A percentile compares a stretch with the other conserved stretches of the same genome.
These are phyloP conservation scores for Quercus rubra DNA, from an alignment of 306 rosid genomes.

Conservation along the genomic window DNA sequence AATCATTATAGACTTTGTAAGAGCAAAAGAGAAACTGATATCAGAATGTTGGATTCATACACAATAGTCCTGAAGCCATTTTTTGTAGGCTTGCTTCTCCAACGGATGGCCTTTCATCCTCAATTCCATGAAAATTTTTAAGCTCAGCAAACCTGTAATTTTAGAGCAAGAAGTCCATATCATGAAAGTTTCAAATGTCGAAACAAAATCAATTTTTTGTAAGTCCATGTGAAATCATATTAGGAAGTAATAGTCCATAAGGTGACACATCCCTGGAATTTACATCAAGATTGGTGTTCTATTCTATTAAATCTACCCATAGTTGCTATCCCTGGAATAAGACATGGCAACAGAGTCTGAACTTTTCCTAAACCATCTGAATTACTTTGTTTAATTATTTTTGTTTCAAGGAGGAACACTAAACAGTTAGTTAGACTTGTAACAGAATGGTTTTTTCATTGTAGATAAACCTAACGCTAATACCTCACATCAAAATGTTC, in stretches of 20 bases:
- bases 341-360: background rate
- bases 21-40: background rate
- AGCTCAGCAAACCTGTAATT: slow-evolving; percentile 71
- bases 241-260: background rate
- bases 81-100: slow-evolving; percentile 69
- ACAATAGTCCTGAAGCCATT: slow-evolving; percentile 73
- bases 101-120: slow-evolving; percentile 53
- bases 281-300: background rate
- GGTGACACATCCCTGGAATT: background rate
- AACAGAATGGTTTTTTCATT: background rate
- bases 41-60: slow-evolving; percentile 35
- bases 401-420: background rate
- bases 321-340: background rate
- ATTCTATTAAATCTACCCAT: background rate
- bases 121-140: slow-evolving; percentile 74
- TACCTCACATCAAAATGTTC: background rate
- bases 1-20: slow-evolving; percentile 3
- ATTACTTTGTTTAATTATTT: background rate
- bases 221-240: background rate
- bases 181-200: background rate
- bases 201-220: background rate
- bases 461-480: background rate
- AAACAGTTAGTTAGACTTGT: background rate
- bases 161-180: slow-evolving; percentile 13
- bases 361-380: background rate